These are phyloP conservation scores for Gomphus sp. DNA, from an alignment of 1,284 basidiomycete genomes.

Conservation along the genomic window DNA sequence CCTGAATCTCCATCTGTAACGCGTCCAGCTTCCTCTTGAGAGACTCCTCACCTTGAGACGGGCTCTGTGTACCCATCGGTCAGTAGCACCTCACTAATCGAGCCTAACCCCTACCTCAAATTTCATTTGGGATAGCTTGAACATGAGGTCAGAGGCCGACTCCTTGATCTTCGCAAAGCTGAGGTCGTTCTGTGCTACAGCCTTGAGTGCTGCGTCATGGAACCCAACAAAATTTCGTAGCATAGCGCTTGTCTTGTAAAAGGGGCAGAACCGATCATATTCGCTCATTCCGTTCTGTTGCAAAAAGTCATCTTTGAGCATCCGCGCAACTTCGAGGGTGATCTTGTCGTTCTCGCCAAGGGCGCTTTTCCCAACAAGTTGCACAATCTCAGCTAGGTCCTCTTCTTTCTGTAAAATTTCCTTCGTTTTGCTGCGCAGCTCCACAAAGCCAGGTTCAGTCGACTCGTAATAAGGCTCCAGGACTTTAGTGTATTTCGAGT, in stretches of 20 bases:
- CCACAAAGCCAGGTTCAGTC: slow-evolving; percentile 87
- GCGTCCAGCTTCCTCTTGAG: slow-evolving; percentile 77
- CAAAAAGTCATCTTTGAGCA: slow-evolving; percentile 98
- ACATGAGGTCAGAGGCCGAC: slow-evolving; percentile 80
- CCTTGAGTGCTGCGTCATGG: slow-evolving; percentile 82
- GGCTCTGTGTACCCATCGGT: slow-evolving; percentile 41
- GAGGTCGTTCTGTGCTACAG: slow-evolving; percentile 77
- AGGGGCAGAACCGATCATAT: slow-evolving; percentile 96
- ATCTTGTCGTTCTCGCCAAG: slow-evolving; percentile 98
- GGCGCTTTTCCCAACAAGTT: slow-evolving; percentile 97
- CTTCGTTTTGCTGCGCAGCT: slow-evolving; percentile 86
- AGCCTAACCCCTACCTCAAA: slow-evolving; percentile 65
- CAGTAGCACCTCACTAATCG: slow-evolving; percentile 8
- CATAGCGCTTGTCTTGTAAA: slow-evolving; percentile 98
- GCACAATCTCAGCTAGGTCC: slow-evolving; percentile 97
- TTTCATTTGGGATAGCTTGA: slow-evolving; percentile 97
- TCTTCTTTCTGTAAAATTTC: slow-evolving; percentile 98
- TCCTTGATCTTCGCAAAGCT: slow-evolving; percentile 95
- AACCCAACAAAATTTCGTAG: slow-evolving; percentile 93
- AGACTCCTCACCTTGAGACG: slow-evolving; percentile 76
- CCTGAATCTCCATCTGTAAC: slow-evolving; percentile 76
- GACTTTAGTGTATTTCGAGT: slow-evolving; percentile 97
- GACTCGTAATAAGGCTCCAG: slow-evolving; percentile 92
- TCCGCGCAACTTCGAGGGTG: slow-evolving; percentile 92
- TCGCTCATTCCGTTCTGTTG: slow-evolving; percentile 99